These are phyloP conservation scores for Tylopilus rubrobrunneus DNA, from an alignment of 768 basidiomycete genomes.

Conservation along the genomic window DNA sequence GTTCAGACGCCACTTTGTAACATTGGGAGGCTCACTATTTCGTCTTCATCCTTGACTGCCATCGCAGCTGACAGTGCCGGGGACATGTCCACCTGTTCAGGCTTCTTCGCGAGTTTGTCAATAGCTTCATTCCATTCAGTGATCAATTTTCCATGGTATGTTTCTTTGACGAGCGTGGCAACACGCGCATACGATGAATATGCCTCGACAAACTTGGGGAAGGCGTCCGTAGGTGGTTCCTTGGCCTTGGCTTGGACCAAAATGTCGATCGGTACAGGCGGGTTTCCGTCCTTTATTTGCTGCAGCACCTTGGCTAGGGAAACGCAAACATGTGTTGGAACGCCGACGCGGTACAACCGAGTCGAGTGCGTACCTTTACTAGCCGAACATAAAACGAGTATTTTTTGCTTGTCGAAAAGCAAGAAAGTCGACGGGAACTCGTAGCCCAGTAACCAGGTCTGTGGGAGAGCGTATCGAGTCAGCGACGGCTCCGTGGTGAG, in stretches of 20 bases:
- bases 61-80: slow-evolving; percentile 73
- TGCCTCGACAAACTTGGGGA: slow-evolving; percentile 61
- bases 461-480: slow-evolving; percentile 6
- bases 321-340: slow-evolving; percentile 12
- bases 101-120: slow-evolving; percentile 49
- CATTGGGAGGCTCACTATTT: slow-evolving; percentile 58
- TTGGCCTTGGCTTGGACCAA: slow-evolving; percentile 76
- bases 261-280: slow-evolving; percentile 67
- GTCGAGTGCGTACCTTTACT: slow-evolving; percentile 65
- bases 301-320: slow-evolving; percentile 76
- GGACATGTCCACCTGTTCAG: slow-evolving; percentile 77
- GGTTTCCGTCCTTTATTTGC: slow-evolving; percentile 61
- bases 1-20: not conserved
- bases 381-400: slow-evolving; percentile 80
- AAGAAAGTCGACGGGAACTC: slow-evolving; percentile 95
- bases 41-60: slow-evolving; percentile 88
- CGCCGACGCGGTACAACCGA: slow-evolving; percentile 1
- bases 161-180: slow-evolving; percentile 79
- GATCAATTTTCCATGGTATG: slow-evolving; percentile 79
- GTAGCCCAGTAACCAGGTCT: slow-evolving; percentile 97
- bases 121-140: slow-evolving; percentile 79
- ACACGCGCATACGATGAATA: slow-evolving; percentile 64
- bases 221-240: slow-evolving; percentile 68
- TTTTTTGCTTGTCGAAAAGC: slow-evolving; percentile 72
- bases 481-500: not conserved